A percentile compares a stretch with the other conserved stretches of the same genome.
Conservation (phyloP, 2,329 filamentous ascomycete species). For the Colletotrichum noveboracense region DNA sequence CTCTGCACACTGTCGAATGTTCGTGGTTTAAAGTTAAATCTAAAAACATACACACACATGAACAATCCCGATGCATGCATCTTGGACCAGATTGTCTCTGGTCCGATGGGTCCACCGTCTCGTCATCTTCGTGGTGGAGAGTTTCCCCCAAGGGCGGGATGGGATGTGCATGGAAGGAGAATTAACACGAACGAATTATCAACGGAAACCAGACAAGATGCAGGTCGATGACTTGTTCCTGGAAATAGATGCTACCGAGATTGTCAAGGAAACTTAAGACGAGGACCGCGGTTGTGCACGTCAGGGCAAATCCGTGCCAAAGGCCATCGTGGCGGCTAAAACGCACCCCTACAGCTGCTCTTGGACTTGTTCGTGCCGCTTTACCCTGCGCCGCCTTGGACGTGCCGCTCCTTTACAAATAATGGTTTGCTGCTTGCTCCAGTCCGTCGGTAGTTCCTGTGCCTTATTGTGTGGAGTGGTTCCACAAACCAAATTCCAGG, state of each 20-base stretch:
- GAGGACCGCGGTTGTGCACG: not conserved
- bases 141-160: not conserved
- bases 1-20: not conserved
- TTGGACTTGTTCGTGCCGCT: not conserved
- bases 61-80: not conserved
- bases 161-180: not conserved
- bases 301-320: not conserved
- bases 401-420: not conserved
- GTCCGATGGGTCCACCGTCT: not conserved
- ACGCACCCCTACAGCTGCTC: not conserved
- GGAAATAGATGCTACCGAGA: not conserved
- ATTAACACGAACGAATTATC: not conserved
- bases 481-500: not conserved
- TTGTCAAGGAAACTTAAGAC: slow-evolving; percentile 9
- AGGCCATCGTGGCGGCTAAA: not conserved
- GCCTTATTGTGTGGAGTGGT: not conserved
- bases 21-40: not conserved
- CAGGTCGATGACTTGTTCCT: not conserved
- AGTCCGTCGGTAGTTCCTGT: not conserved
- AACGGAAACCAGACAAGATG: not conserved
- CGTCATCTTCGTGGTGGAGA: not conserved
- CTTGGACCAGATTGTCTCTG: not conserved
- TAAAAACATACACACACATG: not conserved
- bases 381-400: not conserved
- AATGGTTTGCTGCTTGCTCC: not conserved